phyloP scores from a whole-genome alignment of 208 protist species.

The Acanthamoeba sp. region DNA sequence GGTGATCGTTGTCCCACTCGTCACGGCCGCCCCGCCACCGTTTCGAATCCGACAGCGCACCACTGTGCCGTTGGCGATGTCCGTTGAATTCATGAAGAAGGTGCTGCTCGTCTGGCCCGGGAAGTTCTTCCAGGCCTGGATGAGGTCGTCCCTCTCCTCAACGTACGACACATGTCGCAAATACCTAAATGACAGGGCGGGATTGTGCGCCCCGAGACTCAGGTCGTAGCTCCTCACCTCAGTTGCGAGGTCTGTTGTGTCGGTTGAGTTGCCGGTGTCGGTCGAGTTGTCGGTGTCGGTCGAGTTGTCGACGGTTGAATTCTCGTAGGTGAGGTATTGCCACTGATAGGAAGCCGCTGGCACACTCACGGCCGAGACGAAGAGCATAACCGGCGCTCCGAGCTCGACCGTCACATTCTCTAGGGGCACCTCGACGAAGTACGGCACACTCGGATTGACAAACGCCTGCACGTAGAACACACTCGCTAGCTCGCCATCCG shows the following conservation, averaged over 20 bases:
- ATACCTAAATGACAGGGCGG: neutral
- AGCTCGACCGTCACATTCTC: neutral
- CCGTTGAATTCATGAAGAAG: conserved; percentile 62
- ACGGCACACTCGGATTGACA: neutral
- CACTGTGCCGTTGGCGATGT: conserved; percentile 28
- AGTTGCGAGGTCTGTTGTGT: neutral
- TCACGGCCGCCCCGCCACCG: conserved; percentile 34
- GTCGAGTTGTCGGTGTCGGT: conserved; percentile 5
- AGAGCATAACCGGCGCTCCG: neutral
- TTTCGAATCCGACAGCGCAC: conserved; percentile 48
- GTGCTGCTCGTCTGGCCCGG: conserved; percentile 1
- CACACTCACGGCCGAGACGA: neutral
- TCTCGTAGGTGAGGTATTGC: conserved; percentile 15
- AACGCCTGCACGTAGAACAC: conserved; percentile 22
- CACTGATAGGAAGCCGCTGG: conserved; percentile 28
- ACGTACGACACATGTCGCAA: neutral
- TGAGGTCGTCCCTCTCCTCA: conserved; percentile 8
- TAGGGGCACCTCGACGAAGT: neutral
- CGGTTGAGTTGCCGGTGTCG: neutral
- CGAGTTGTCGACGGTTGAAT: neutral
- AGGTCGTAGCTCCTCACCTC: neutral
- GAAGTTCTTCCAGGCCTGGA: conserved; percentile 3
- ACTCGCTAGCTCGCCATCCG: neutral
- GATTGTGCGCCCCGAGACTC: neutral
- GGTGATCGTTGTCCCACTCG: neutral